These are phyloP conservation scores for Anastatica hierochuntica DNA, from an alignment of 345 rosid species.

Conservation along the genomic window DNA sequence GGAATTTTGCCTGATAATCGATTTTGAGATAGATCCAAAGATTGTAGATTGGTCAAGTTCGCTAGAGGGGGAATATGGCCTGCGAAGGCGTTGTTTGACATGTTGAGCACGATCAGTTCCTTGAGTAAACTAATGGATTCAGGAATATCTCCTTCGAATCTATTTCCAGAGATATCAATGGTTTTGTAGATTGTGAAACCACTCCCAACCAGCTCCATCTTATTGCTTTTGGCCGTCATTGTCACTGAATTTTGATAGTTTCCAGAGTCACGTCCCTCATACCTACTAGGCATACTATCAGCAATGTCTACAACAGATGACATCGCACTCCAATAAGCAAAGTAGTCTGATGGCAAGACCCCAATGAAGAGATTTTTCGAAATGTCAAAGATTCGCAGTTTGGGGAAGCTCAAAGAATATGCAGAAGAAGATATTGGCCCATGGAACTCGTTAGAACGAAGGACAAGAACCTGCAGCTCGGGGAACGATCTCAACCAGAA, in stretches of 20 bases:
- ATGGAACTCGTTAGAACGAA: constrained; percentile 35
- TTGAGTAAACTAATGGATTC: constrained; percentile 4
- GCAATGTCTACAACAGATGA: background rate
- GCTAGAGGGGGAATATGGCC: background rate
- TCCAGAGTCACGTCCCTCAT: background rate
- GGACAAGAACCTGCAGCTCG: constrained; percentile 32
- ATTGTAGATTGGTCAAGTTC: constrained; percentile 16
- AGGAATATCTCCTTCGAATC: constrained; percentile 1
- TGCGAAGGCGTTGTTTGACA: constrained; percentile 17
- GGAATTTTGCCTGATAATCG: constrained; percentile 3
- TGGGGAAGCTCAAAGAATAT: constrained; percentile 1
- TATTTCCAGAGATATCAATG: constrained; percentile 12
- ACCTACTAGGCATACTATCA: background rate
- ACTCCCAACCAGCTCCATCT: constrained; percentile 1
- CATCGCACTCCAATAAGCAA: constrained; percentile 11
- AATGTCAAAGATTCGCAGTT: constrained; percentile 39
- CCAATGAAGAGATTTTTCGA: constrained; percentile 28
- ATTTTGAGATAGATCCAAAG: constrained; percentile 15
- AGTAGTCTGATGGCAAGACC: constrained; percentile 6
- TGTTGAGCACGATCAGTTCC: constrained; percentile 7
- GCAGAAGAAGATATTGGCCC: constrained; percentile 26
- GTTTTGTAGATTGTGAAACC: constrained; percentile 2
- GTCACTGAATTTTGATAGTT: background rate
- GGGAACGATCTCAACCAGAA: constrained; percentile 25
- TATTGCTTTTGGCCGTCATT: background rate